Conservation (phyloP, 139 green algal genomes). For the Tetradesmus obliquus region DNA sequence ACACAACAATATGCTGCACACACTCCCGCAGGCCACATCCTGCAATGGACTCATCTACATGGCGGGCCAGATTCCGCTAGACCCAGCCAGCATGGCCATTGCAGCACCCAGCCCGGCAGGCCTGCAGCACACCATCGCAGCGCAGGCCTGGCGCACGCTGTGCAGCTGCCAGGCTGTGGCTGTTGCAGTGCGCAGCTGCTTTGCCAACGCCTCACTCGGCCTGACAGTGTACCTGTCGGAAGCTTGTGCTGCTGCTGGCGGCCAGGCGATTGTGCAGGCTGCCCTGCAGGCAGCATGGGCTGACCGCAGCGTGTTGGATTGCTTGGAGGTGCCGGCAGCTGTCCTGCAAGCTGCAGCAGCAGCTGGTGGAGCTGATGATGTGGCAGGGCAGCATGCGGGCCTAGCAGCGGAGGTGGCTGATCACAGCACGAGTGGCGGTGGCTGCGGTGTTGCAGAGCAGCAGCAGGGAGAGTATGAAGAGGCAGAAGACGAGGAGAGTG, state of each 20-base stretch:
- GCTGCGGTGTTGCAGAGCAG: neutral
- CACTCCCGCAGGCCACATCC: constrained; percentile 57
- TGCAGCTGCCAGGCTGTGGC: constrained; percentile 74
- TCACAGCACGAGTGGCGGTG: neutral
- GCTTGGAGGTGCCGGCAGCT: neutral
- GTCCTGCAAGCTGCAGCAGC: neutral
- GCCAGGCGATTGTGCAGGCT: constrained; percentile 17
- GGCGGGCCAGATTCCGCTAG: constrained; percentile 73
- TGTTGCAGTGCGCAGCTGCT: constrained; percentile 63
- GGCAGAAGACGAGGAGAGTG: constrained; percentile 12
- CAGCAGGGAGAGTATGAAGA: neutral
- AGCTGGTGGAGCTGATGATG: neutral
- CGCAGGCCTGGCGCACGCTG: constrained; percentile 53
- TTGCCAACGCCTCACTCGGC: constrained; percentile 58
- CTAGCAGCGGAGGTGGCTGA: neutral
- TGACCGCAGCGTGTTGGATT: neutral
- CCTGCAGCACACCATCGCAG: constrained; percentile 11
- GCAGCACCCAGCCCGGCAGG: constrained; percentile 36
- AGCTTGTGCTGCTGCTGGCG: constrained; percentile 20
- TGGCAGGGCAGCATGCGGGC: neutral
- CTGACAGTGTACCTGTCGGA: constrained; percentile 68
- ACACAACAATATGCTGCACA: neutral
- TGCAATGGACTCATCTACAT: constrained; percentile 61
- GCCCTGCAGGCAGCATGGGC: neutral
- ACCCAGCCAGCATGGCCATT: constrained; percentile 81